Percentiles rank a stretch among this genome's conserved stretches.
phyloP scores from a whole-genome alignment of 73 alveolate species.

The Symbiodinium natans region DNA sequence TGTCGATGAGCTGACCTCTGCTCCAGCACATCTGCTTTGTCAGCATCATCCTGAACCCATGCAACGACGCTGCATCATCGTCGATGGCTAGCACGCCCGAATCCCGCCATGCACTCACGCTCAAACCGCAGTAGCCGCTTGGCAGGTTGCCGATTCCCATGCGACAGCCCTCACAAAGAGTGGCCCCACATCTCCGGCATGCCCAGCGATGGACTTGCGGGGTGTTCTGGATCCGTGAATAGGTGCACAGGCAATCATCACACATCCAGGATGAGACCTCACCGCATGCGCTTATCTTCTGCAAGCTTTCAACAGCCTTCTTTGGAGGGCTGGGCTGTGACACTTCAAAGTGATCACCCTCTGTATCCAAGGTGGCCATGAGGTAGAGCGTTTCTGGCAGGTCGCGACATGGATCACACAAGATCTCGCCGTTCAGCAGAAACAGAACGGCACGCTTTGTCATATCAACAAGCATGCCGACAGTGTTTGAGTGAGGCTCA shows the following conservation, averaged over 20 bases:
- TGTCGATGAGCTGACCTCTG: not conserved
- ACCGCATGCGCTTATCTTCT: not conserved
- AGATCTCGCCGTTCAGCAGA: not conserved
- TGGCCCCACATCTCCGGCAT: not conserved
- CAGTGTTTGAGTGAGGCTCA: not conserved
- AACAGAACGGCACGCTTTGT: not conserved
- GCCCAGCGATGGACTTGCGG: not conserved
- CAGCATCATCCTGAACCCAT: not conserved
- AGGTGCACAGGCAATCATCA: not conserved
- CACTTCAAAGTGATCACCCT: not conserved
- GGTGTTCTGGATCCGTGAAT: not conserved
- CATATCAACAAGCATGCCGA: conserved; percentile 20
- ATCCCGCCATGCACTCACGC: conserved; percentile 13
- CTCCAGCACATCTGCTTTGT: conserved; percentile 13
- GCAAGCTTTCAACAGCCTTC: not conserved
- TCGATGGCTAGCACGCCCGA: not conserved
- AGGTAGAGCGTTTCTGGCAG: conserved; percentile 17
- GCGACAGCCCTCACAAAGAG: conserved; percentile 11
- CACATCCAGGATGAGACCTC: not conserved
- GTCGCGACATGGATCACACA: not conserved
- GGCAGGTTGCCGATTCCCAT: conserved; percentile 4
- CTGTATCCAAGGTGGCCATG: not conserved
- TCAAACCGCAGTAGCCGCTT: not conserved
- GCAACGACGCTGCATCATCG: not conserved
- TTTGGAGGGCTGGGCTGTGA: not conserved